These are phyloP conservation scores for Gossypium anomalum DNA, from an alignment of 345 rosid species.

Conservation along the genomic window DNA sequence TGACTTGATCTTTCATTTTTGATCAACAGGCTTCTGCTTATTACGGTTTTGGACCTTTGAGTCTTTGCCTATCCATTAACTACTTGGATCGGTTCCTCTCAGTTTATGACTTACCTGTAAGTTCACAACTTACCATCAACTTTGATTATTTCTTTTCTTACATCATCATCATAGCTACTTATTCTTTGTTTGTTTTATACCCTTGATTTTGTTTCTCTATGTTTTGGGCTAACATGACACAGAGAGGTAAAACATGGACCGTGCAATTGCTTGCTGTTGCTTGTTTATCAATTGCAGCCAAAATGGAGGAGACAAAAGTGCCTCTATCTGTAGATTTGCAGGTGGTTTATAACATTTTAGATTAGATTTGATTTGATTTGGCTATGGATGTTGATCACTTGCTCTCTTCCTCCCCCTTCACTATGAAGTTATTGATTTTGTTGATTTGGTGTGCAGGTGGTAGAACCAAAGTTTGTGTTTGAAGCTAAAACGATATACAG, in stretches of 20 bases:
- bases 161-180: background rate
- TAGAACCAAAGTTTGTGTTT: constrained; percentile 43
- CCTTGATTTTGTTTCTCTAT: constrained; percentile 3
- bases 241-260: constrained; percentile 58
- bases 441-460: constrained; percentile 35
- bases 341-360: constrained; percentile 27
- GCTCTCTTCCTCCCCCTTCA: too few relatives aligned
- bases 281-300: constrained; percentile 68
- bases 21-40: constrained; percentile 56
- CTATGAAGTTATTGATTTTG: background rate
- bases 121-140: constrained; percentile 20
- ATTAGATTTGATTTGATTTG: constrained; percentile 15
- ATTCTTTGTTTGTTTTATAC: background rate
- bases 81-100: constrained; percentile 79
- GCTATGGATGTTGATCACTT: background rate
- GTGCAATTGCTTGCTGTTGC: constrained; percentile 62
- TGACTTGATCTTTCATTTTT: constrained; percentile 4
- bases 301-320: constrained; percentile 61
- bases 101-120: constrained; percentile 63
- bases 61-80: constrained; percentile 51
- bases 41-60: constrained; percentile 52
- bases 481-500: constrained; percentile 53
- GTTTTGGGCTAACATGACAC: background rate
- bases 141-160: background rate
- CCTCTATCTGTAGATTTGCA: constrained; percentile 51